A percentile compares a stretch with the other conserved stretches of the same genome.
Evolutionary conservation across 2,329 filamentous ascomycete species (phyloP).

Genomic region (Microcyclospora pomicola): DNA sequence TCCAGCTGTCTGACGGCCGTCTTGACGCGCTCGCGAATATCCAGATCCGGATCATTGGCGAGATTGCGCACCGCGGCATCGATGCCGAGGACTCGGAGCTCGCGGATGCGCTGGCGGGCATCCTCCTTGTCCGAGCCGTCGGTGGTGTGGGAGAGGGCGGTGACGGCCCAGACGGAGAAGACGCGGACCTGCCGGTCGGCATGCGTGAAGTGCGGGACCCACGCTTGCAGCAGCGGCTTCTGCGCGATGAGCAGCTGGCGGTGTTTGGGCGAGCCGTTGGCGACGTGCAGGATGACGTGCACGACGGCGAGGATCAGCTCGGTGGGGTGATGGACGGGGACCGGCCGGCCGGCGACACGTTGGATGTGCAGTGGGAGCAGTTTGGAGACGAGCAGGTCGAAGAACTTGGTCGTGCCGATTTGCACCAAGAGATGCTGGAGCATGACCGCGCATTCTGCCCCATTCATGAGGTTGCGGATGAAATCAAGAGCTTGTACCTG

Average conservation of each 20-base stretch:
- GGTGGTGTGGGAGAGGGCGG: slow-evolving; percentile 75
- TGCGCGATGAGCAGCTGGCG: slow-evolving; percentile 66
- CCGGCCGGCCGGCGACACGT: slow-evolving; percentile 21
- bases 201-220: slow-evolving; percentile 61
- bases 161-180: slow-evolving; percentile 69
- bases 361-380: slow-evolving; percentile 36
- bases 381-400: slow-evolving; percentile 68
- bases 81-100: slow-evolving; percentile 51
- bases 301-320: slow-evolving; percentile 68
- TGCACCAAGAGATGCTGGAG: slow-evolving; percentile 70
- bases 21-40: slow-evolving; percentile 74
- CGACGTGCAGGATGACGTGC: slow-evolving; percentile 76
- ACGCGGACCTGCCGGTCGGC: slow-evolving; percentile 59
- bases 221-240: slow-evolving; percentile 56
- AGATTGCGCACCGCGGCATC: slow-evolving; percentile 19
- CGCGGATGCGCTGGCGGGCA: slow-evolving; percentile 51
- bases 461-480: slow-evolving; percentile 75
- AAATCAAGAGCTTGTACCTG: slow-evolving; percentile 87
- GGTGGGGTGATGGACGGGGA: slow-evolving; percentile 22
- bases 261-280: slow-evolving; percentile 65
- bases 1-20: slow-evolving; percentile 58
- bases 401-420: slow-evolving; percentile 63
- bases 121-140: slow-evolving; percentile 52
- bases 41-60: slow-evolving; percentile 53
- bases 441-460: slow-evolving; percentile 49